Percentiles rank a stretch among this genome's conserved stretches.
These are phyloP conservation scores for Ailanthus altissimus DNA, from an alignment of 345 rosid genomes.

Conservation along the genomic window DNA sequence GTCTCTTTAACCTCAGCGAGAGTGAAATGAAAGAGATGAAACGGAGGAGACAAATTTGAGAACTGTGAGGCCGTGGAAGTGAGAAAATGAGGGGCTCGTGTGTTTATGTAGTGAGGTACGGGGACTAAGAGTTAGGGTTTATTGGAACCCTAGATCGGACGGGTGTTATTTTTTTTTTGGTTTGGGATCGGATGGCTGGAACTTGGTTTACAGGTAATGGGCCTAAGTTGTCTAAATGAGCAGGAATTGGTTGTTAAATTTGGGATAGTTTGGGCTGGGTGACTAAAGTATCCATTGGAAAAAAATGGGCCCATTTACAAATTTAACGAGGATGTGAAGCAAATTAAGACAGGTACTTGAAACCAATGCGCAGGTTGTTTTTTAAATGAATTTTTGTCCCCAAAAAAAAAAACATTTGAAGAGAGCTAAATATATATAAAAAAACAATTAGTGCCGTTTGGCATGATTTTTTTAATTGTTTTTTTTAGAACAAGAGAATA, in stretches of 20 bases:
- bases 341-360: too few species aligned
- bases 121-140: slow-evolving; percentile 20
- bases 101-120: slow-evolving; percentile 4
- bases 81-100: not conserved
- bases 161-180: slow-evolving; percentile 31
- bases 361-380: too few species aligned
- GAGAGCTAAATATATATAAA: too few species aligned
- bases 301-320: not conserved
- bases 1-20: slow-evolving; percentile 67
- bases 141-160: slow-evolving; percentile 47
- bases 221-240: not conserved
- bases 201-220: not conserved
- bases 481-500: too few species aligned
- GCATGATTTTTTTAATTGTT: too few species aligned
- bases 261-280: not conserved
- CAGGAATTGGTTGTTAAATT: not conserved
- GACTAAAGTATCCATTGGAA: too few species aligned
- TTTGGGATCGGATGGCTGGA: slow-evolving; percentile 25
- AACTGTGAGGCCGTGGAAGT: not conserved
- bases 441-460: too few species aligned
- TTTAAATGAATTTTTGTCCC: too few species aligned
- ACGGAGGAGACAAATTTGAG: not conserved
- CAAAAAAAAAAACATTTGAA: too few species aligned
- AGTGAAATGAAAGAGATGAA: not conserved
- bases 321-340: too few species aligned